Evolutionary conservation across 257 asterid genomes (phyloP).

Genomic region (Solanum piurae): DNA sequence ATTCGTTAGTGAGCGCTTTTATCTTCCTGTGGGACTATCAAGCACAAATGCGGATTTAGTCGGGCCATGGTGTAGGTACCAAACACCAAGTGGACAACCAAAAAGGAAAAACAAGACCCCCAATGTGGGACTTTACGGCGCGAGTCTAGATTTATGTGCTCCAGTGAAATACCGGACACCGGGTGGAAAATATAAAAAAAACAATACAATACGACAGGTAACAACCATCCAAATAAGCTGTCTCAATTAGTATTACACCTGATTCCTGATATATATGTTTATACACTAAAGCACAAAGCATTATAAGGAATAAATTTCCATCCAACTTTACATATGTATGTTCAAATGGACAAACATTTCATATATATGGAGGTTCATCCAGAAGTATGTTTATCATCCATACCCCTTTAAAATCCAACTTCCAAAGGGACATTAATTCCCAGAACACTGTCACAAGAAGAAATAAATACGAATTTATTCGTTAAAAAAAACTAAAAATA

Average conservation of each 20-base stretch:
- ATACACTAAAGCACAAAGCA: not conserved
- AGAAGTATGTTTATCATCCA: not conserved
- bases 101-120: too few species aligned
- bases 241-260: not conserved
- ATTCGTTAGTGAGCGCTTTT: not conserved
- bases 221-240: not conserved
- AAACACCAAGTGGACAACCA: not conserved
- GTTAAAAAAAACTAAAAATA: not conserved
- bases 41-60: not conserved
- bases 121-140: not conserved
- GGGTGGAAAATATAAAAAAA: too few species aligned
- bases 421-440: not conserved
- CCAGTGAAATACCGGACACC: not conserved
- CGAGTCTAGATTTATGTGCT: not conserved
- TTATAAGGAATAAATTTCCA: not conserved
- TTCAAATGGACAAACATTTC: not conserved
- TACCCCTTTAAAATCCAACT: conserved; percentile 33
- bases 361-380: not conserved
- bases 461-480: not conserved
- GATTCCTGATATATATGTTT: not conserved
- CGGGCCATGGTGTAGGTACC: not conserved
- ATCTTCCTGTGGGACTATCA: not conserved
- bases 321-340: not conserved
- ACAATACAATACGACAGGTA: not conserved
- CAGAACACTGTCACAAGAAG: not conserved